phyloP scores from a whole-genome alignment of 1,139 yeast species.

The Saccharomyces hybrid region DNA sequence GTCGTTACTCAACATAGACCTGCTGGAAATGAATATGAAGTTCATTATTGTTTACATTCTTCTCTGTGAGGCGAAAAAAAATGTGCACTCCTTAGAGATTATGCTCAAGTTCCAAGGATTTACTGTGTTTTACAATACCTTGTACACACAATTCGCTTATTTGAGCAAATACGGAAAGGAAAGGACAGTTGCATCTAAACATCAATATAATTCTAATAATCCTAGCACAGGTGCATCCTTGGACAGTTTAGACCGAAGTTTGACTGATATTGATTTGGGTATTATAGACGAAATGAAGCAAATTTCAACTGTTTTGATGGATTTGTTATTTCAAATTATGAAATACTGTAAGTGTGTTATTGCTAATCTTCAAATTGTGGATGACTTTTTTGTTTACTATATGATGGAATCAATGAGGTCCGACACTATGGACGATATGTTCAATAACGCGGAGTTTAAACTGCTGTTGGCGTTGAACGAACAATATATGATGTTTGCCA shows the following conservation, averaged over 20 bases:
- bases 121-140: slow-evolving; percentile 35
- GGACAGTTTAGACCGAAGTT: not conserved
- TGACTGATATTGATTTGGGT: slow-evolving; percentile 26
- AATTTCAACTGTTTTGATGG: slow-evolving; percentile 41
- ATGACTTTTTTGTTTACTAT: slow-evolving; percentile 45
- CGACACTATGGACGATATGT: slow-evolving; percentile 51
- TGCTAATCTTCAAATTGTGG: slow-evolving; percentile 42
- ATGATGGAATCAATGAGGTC: slow-evolving; percentile 37
- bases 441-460: slow-evolving; percentile 66
- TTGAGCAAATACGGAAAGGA: slow-evolving; percentile 27
- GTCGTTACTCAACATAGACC: slow-evolving; percentile 36
- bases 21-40: slow-evolving; percentile 35
- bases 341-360: slow-evolving; percentile 40
- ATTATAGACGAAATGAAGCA: slow-evolving; percentile 32
- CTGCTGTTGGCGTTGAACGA: slow-evolving; percentile 72
- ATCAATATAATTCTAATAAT: not conserved
- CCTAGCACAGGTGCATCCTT: not conserved
- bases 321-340: slow-evolving; percentile 47
- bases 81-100: slow-evolving; percentile 38
- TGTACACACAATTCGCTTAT: slow-evolving; percentile 35
- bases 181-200: slow-evolving; percentile 9
- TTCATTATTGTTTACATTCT: slow-evolving; percentile 45
- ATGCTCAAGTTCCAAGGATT: slow-evolving; percentile 48
- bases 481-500: slow-evolving; percentile 65
- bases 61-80: slow-evolving; percentile 41